Base-by-base conservation (phyloP, 352 stramenopile species). In the Pythium rishiriense region DNA sequence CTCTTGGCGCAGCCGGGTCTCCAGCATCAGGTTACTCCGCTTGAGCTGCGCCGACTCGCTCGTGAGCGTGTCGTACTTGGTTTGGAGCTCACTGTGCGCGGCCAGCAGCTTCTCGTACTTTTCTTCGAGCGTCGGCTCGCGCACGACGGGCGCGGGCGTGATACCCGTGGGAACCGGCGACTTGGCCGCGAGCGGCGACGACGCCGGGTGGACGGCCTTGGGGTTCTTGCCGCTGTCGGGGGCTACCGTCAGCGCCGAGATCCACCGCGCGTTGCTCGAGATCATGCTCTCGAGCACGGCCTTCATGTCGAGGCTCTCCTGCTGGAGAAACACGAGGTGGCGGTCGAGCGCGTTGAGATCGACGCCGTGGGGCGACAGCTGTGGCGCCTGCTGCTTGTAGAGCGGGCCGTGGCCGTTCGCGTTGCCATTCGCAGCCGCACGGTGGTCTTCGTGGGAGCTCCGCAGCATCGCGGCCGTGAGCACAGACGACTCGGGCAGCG, bases 271-370 rank as follows among this genome's bases (percentile, higher is more conserved):
- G 62, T 91, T 91, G 25, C 79, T 89, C 25, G 73, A 80, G 43
- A 91, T 79, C 81, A 90, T 90, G 28, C 73, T 81, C 47, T 91
- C 79, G 2, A 91, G 51, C 33, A 84, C 53, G 6, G 64, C 65
- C 69, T 84, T 88, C 81, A 91, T 91, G 28, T 88, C 79, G 24
- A 69, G 56, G 24, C 79, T 88, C 58, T 91, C 83, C 56, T 83
- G 82, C 56, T 90, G 77, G 25, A 91, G 59, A 46, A 86, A 88
- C 58, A 81, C 74, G 29, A 91, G 60, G 50, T 91, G 83, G 37
- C 84, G 72, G 58, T 91, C 83, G 21, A 89, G 77, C 49, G 80
- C 74, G 9, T 68, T 73, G 33, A 87, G 76, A 50, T 83, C 84
- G 45, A 73, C 55, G 3, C 67, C 68, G 50, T 72, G 68, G 10